phyloP scores from a whole-genome alignment of 2,329 filamentous ascomycete species.

The Alternaria sp. region DNA sequence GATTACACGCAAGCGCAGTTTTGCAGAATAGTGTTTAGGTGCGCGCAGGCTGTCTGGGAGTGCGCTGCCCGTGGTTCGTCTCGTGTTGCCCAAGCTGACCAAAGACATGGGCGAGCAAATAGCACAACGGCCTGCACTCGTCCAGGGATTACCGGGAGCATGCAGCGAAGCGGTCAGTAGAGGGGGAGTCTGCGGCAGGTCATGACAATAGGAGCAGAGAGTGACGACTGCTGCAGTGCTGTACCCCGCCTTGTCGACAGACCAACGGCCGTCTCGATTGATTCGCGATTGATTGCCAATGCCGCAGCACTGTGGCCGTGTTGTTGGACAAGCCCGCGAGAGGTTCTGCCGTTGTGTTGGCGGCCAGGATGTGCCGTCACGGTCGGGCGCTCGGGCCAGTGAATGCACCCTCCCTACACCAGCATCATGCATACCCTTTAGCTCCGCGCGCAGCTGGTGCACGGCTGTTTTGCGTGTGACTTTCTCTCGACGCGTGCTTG shows the following conservation, averaged over 20 bases:
- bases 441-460: constrained; percentile 6
- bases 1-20: background rate
- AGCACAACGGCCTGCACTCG: constrained; percentile 6
- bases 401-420: constrained; percentile 1
- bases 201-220: background rate
- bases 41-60: background rate
- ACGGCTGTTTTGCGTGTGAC: constrained; percentile 20
- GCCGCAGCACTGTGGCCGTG: background rate
- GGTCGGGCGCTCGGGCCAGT: constrained; percentile 9
- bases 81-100: constrained; percentile 18
- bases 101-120: constrained; percentile 7
- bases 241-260: background rate
- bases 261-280: background rate
- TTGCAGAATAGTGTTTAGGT: background rate
- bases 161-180: constrained; percentile 14
- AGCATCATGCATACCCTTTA: constrained; percentile 8
- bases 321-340: constrained; percentile 9
- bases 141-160: constrained; percentile 9
- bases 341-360: constrained; percentile 13
- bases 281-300: constrained; percentile 3
- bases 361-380: constrained; percentile 11
- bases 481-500: constrained; percentile 19
- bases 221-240: background rate
- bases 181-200: background rate
- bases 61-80: constrained; percentile 4